Base-by-base conservation (phyloP, 2,329 filamentous ascomycete species). In the Arthroderma uncinatum region DNA sequence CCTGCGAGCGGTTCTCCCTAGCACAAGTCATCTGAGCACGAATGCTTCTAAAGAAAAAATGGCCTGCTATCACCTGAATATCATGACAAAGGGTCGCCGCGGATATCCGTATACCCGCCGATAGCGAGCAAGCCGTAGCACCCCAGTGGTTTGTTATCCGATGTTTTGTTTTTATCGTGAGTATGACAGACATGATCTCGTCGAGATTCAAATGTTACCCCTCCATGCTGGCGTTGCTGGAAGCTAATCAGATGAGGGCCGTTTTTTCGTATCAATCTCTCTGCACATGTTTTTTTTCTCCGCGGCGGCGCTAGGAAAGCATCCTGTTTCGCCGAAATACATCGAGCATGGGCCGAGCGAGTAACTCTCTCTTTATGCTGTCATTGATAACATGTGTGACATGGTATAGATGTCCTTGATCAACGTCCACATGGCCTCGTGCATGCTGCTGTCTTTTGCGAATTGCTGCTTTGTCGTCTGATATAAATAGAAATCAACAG, bases 71-170 rank as follows among this genome's bases (percentile, higher is more conserved):
- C 12, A 33, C 10, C 44, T 33, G 44, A 30, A 50, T 30, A 25
- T 12, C 40, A 9, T 44, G 40, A 4, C 40, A 44, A 25, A 10
- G 14, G 14, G 40, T 25, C 40, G 40, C 44, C 44, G 44, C 25
- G 44, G n/a, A 50, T 50, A 50, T 33, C 44, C 44, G 44, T 50
- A 33, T 34, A 50, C 44, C 44, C 44, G 44, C 44, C n/a, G 25
- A 16, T 50, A 50, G 44, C 44, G 44, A 50, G 44, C 4, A 33
- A 48, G 23, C 42, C 42, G 42, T 16, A 28, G 33, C 19, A 50
- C 44, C 44, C 19, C 19, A 25, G 44, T 28, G 44, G 14, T 10
- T 47, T 33, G 8, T 48, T 7, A 25, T 23, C 12, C 14, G 23
- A 2, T 47, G 21, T n/a, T 1, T 25, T 30, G 21, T 10, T 30